phyloP scores from a whole-genome alignment of 768 basidiomycete species.

The Pleurotus platypus region DNA sequence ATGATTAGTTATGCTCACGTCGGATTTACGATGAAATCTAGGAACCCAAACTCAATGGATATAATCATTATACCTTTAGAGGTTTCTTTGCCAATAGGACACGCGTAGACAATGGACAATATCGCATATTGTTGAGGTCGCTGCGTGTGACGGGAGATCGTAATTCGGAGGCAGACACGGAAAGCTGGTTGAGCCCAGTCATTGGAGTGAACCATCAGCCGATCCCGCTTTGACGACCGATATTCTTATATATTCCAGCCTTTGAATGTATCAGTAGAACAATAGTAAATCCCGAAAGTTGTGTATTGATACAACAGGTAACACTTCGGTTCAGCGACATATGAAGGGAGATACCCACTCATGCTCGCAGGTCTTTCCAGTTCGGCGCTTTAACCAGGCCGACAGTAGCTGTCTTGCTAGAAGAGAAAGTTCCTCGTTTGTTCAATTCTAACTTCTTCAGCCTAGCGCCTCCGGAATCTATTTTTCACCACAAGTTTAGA shows the following conservation, averaged over 20 bases:
- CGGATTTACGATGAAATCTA: not conserved
- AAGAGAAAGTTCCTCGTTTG: conserved; percentile 21
- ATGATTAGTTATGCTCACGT: not conserved
- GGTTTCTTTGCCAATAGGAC: conserved; percentile 3
- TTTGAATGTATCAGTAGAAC: too few species aligned
- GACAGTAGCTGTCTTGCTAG: conserved; percentile 24
- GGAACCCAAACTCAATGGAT: conserved; percentile 1
- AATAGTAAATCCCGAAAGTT: too few species aligned
- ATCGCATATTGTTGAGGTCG: not conserved
- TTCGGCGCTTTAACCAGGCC: conserved; percentile 26
- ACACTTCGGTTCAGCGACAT: too few species aligned
- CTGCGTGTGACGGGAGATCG: not conserved
- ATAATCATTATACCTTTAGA: conserved; percentile 1
- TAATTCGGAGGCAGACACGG: not conserved
- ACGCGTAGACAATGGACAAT: not conserved
- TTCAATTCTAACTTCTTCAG: conserved; percentile 25
- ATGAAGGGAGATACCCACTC: too few species aligned
- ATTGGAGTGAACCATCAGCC: not conserved
- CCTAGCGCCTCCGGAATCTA: conserved; percentile 25
- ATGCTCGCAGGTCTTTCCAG: conserved; percentile 22
- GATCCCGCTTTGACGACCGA: not conserved
- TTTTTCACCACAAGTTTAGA: not conserved
- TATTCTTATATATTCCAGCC: too few species aligned
- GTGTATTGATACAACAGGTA: too few species aligned
- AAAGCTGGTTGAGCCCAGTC: conserved; percentile 4